These are phyloP conservation scores for Silene coronaria DNA, from an alignment of 179 eudicot genomes.

Conservation along the genomic window DNA sequence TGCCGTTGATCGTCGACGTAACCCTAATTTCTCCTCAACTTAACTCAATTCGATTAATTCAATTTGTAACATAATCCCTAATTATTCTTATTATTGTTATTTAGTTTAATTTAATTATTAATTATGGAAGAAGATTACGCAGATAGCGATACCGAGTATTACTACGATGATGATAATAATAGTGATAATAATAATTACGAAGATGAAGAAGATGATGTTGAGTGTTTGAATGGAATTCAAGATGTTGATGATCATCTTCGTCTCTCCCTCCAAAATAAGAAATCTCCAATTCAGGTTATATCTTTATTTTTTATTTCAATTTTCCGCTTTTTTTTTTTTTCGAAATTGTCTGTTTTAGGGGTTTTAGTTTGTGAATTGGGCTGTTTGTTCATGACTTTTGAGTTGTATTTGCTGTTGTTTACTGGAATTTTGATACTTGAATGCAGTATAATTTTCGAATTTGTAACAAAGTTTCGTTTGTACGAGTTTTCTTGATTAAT, in stretches of 20 bases:
- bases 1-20: not conserved
- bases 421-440: not conserved
- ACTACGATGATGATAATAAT: constrained; percentile 16
- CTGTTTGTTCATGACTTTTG: not conserved
- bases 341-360: too few relatives aligned
- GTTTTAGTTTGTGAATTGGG: too few relatives aligned
- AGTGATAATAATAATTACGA: not conserved
- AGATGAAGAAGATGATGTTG: constrained; percentile 19
- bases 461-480: too few relatives aligned
- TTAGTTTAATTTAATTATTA: not conserved
- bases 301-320: not conserved
- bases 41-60: too few relatives aligned
- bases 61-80: not conserved
- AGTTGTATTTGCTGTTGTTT: not conserved
- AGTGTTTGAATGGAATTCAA: constrained; percentile 20
- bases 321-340: not conserved
- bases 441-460: not conserved
- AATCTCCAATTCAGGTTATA: constrained; percentile 29
- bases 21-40: not conserved
- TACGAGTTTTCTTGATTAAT: too few relatives aligned
- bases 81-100: not conserved
- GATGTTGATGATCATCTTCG: constrained; percentile 18
- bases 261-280: constrained; percentile 1
- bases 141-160: constrained; percentile 27
- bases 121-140: constrained; percentile 26